Evolutionary conservation across 2,329 filamentous ascomycete species (phyloP), one percentile per base, ranked within the genome.

Genomic region (Chaetomium globosum): DNA sequence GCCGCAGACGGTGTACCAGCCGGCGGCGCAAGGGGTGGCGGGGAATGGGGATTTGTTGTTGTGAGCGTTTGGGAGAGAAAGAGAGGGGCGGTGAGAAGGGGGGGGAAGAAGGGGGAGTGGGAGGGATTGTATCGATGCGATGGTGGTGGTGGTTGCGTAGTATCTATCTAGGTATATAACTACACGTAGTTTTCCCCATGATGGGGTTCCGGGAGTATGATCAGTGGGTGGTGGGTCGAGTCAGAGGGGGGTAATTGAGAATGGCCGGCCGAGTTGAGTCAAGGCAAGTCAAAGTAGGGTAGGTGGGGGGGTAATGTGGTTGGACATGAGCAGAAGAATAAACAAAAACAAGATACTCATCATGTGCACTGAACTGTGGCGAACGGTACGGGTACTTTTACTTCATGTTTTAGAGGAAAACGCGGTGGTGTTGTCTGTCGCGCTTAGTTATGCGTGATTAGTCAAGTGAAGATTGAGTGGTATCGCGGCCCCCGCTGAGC

Each of bases 1-100:
- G 65, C 89, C 89, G 52, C 87, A 96, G 77, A 87, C 91, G 68
- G 85, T 89, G 46, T 88, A 92, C 74, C 88, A 91, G 75, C 88
- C 88, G 13, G 84, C 86, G 13, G 84, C 86, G 28, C 84, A 85
- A 69, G 88, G 86, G 55, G 82, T 82, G 28, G 85, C 83, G 10
- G 85, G 83, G 69, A 91, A 91, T 70, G 89, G 88, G 8, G 90
- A 93, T 79, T 79, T 93, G 76, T 79, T 93, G 73, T 80, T 88
- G 75, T 79, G 31, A 30, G 21, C 4, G 4, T 23, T 39, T 48
- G 43, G 7, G 21, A 16, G 36, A n/a, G n/a, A n/a, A n/a, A n/a
- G n/a, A n/a, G n/a, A n/a, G n/a, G n/a, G n/a, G n/a, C n/a, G n/a
- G n/a, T n/a, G n/a, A n/a, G n/a, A n/a, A n/a, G 26, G 26, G 26